These are phyloP conservation scores for Marchantia polymorpha DNA, from an alignment of 225 moss, liverwort and hornwort species.

Conservation along the genomic window DNA sequence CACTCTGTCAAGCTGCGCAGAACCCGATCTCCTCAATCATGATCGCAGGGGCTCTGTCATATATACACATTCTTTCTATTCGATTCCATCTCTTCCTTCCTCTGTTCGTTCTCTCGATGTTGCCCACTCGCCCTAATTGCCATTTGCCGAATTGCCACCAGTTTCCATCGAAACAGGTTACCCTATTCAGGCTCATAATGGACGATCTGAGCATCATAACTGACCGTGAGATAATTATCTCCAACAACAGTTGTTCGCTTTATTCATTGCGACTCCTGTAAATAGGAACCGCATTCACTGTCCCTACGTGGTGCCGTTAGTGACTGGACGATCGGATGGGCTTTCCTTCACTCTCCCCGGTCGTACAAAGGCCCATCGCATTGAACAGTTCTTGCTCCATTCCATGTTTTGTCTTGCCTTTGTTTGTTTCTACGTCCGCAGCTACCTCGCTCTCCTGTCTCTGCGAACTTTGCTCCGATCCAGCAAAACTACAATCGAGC, in stretches of 20 bases:
- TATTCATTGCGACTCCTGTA: not conserved
- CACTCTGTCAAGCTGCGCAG: not conserved
- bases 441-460: slow-evolving; percentile 1
- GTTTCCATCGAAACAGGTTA: not conserved
- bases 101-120: not conserved
- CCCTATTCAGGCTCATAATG: not conserved
- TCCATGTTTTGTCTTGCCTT: not conserved
- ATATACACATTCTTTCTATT: not conserved
- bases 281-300: slow-evolving; percentile 5
- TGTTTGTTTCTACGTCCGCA: not conserved
- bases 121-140: not conserved
- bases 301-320: not conserved
- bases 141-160: not conserved
- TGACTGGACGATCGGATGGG: not conserved
- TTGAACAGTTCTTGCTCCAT: not conserved
- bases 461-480: not conserved
- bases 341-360: not conserved
- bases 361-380: not conserved
- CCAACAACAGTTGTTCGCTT: not conserved
- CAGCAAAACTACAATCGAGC: too few species aligned
- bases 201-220: not conserved
- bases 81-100: not conserved
- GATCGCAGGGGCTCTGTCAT: not conserved
- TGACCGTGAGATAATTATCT: not conserved
- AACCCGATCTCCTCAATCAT: not conserved